Evolutionary conservation across 257 asterid species (phyloP), one percentile per base, ranked within the genome.

Genomic region (Sherardia arvensis): DNA sequence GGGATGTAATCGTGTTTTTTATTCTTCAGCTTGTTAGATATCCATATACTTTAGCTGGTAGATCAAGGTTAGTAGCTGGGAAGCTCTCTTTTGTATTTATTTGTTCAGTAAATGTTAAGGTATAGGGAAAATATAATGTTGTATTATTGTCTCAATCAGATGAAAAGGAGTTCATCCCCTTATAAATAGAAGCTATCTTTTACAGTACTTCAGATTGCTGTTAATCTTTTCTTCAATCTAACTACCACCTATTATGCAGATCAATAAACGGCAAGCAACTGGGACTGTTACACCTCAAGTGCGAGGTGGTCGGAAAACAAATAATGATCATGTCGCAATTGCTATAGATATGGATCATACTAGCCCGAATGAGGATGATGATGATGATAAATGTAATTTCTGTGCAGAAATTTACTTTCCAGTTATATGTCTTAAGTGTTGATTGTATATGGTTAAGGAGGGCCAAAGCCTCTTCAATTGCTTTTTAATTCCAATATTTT

Each of bases 241-340:
- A 57, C 22, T 59, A 8, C 11, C 20, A 28, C 60, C 32, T 73
- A 64, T 69, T 68, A 43, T 71, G 73, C 84, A 92, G 99, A 73
- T 84, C 43, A 88, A 83, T 75, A 89, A 85, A 61, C 70, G 99
- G 84, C 78, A 73, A 22, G 64, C 85, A 68, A 72, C 88, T 74
- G 95, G 85, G 65, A 62, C 77, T 66, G 58, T 77, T 71, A 82
- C 89, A 43, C 78, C 90, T 3, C 99, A 89, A 83, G 97, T 89
- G 70, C 96, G 99, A 63, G 84, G 97, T 81, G 80, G 85, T 79
- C 88, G 97, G 69, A 93, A 93, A 83, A 60, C 80, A 21, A 90
- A 90, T 66, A 89, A 70, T 66, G 99, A 92, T 70, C 97, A 89
- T 66, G 91, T 89, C 74, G 91, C 97, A 36, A 72, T 92, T 75